These are phyloP conservation scores for Arthrocladium fulminans DNA, from an alignment of 2,329 filamentous ascomycete genomes.

Conservation along the genomic window DNA sequence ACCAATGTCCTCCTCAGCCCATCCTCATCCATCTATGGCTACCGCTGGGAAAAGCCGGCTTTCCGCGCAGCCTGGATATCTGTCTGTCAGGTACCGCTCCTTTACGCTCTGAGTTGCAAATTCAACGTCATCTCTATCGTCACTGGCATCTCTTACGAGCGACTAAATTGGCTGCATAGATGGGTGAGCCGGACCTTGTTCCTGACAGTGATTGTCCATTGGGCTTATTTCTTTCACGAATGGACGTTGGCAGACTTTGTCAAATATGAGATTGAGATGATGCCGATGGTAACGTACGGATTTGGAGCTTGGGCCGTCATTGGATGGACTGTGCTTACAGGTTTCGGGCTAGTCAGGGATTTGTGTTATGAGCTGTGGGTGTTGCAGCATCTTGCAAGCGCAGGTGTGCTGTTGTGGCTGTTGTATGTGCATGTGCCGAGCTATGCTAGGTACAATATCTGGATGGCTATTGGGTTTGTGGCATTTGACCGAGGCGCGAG, in stretches of 20 bases:
- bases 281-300: slow-evolving; percentile 42
- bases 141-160: slow-evolving; percentile 41
- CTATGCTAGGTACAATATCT: slow-evolving; percentile 19
- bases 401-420: slow-evolving; percentile 11
- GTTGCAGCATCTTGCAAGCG: slow-evolving; percentile 42
- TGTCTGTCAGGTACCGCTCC: slow-evolving; percentile 46
- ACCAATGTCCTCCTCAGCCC: slow-evolving; percentile 17
- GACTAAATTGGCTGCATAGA: slow-evolving; percentile 45
- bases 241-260: slow-evolving; percentile 47
- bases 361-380: slow-evolving; percentile 47
- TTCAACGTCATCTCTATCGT: slow-evolving; percentile 45
- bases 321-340: slow-evolving; percentile 44
- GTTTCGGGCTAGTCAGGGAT: slow-evolving; percentile 41
- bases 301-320: slow-evolving; percentile 46
- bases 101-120: slow-evolving; percentile 48
- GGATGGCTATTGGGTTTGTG: slow-evolving; percentile 17
- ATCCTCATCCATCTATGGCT: slow-evolving; percentile 17
- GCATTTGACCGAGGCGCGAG: slow-evolving; percentile 16
- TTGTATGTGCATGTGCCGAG: slow-evolving; percentile 15
- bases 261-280: slow-evolving; percentile 38
- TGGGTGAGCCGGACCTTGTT: slow-evolving; percentile 45
- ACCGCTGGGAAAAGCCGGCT: slow-evolving; percentile 46
- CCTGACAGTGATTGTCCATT: slow-evolving; percentile 46
- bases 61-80: slow-evolving; percentile 48
- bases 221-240: slow-evolving; percentile 46